Evolutionary conservation across 139 green algal genomes (phyloP).

Genomic region (Chlorella vulgaris): DNA sequence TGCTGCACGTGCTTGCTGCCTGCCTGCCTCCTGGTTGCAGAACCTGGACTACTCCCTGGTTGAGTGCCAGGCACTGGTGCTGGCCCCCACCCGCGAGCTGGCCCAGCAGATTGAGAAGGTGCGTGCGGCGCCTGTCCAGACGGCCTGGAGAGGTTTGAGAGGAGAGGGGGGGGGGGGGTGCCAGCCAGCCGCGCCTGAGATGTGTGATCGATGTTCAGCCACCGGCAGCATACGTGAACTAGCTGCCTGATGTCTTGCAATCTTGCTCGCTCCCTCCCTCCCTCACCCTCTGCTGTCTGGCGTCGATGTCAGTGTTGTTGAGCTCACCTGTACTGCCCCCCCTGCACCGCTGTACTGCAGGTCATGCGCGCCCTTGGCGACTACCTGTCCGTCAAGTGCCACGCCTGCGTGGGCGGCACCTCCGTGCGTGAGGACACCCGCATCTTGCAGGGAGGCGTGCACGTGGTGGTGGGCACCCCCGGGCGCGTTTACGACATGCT

Average conservation of each 20-base stretch:
- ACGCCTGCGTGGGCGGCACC: constrained; percentile 99
- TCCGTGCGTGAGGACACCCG: constrained; percentile 96
- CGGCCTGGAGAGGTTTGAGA: too few relatives aligned
- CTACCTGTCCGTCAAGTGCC: constrained; percentile 99
- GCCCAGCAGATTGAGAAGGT: constrained; percentile 99
- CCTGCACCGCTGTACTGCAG: constrained; percentile 45
- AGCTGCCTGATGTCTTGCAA: too few relatives aligned
- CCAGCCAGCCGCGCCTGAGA: too few relatives aligned
- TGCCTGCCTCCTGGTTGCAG: constrained; percentile 49
- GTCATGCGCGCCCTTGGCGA: constrained; percentile 98
- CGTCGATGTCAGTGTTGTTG: too few relatives aligned
- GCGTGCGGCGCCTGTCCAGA: constrained; percentile 73
- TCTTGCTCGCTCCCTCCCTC: too few relatives aligned
- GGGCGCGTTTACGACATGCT: constrained; percentile 99
- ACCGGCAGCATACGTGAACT: too few relatives aligned
- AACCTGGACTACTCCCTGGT: constrained; percentile 94
- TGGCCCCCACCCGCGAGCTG: constrained; percentile 98
- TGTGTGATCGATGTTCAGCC: too few relatives aligned
- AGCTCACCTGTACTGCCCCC: background rate
- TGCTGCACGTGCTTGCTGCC: background rate
- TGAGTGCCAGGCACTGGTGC: constrained; percentile 98
- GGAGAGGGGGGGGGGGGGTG: too few relatives aligned
- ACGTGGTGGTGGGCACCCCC: constrained; percentile 98
- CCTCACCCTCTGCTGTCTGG: too few relatives aligned
- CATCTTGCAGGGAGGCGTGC: constrained; percentile 88